These are phyloP conservation scores for Phyllostachys edulis DNA, from an alignment of 176 grass and related monocot species.

Conservation along the genomic window DNA sequence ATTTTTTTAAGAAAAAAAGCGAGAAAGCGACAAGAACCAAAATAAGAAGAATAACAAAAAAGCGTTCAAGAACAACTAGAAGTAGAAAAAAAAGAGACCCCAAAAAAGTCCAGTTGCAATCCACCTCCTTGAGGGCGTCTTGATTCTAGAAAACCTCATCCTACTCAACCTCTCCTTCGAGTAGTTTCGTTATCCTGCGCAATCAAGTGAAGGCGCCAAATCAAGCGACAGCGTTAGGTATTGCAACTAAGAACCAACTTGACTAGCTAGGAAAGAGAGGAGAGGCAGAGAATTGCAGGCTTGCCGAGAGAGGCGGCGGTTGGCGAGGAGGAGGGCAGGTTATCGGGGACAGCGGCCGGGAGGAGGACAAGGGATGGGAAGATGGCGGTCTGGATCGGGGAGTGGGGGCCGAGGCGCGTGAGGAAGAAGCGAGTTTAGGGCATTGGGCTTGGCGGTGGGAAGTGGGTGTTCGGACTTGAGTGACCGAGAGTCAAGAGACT, in stretches of 20 bases:
- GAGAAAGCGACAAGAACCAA: neutral
- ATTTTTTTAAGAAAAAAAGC: neutral
- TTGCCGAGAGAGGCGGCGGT: too few species aligned
- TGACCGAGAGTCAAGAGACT: too few species aligned
- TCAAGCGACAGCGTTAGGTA: neutral
- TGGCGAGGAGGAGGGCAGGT: too few species aligned
- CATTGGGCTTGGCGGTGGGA: too few species aligned
- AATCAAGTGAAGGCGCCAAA: conserved; percentile 3
- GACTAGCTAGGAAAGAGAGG: neutral
- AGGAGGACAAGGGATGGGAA: too few species aligned
- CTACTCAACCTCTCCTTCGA: conserved; percentile 72
- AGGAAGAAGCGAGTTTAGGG: too few species aligned
- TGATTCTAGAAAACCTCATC: conserved; percentile 88
- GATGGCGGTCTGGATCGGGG: too few species aligned
- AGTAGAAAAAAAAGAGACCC: too few species aligned
- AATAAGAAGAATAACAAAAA: neutral
- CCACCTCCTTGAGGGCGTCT: conserved; percentile 70
- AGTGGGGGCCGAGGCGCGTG: too few species aligned
- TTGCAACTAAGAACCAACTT: neutral
- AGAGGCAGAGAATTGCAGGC: too few species aligned
- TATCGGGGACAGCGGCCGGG: too few species aligned
- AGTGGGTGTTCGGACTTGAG: too few species aligned
- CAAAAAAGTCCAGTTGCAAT: neutral
- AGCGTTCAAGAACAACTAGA: neutral
- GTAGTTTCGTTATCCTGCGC: conserved; percentile 77